Conservation (phyloP, 805 yeast species). For the Candida fluviatilis region DNA sequence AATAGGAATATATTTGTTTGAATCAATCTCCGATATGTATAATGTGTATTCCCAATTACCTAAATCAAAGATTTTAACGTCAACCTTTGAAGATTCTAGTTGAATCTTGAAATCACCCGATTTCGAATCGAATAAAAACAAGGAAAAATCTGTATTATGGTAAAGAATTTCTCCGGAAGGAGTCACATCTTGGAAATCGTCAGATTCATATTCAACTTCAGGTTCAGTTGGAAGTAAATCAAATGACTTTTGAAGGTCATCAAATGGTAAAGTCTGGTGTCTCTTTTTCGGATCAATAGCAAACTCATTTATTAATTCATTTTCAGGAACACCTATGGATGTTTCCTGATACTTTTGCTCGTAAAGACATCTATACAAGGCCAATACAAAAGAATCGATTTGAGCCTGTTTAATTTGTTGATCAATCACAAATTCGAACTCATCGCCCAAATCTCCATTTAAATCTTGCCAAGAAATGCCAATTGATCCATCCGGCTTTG, state of each 20-base stretch:
- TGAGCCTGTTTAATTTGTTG: constrained; percentile 50
- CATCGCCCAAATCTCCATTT: constrained; percentile 83
- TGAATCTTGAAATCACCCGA: constrained; percentile 45
- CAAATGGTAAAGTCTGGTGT: constrained; percentile 17
- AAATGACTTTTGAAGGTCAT: constrained; percentile 15
- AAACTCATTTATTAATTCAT: constrained; percentile 54
- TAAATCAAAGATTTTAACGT: constrained; percentile 34
- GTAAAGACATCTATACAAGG: constrained; percentile 65
- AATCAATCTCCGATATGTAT: constrained; percentile 27
- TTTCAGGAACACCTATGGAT: constrained; percentile 39
- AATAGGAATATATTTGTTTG: constrained; percentile 2
- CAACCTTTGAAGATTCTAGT: constrained; percentile 26
- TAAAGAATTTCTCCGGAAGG: constrained; percentile 16
- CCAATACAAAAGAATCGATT: constrained; percentile 57
- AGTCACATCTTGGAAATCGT: constrained; percentile 9
- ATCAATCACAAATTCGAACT: constrained; percentile 74
- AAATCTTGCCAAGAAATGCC: constrained; percentile 77
- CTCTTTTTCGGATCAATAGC: constrained; percentile 27
- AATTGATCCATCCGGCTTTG: constrained; percentile 48
- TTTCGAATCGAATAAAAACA: constrained; percentile 56
- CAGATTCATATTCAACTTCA: constrained; percentile 17
- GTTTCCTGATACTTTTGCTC: constrained; percentile 67
- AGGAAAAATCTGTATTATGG: constrained; percentile 25
- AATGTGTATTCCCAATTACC: constrained; percentile 54
- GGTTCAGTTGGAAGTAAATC: constrained; percentile 6